Base-by-base conservation (phyloP, 176 grass and related monocot genomes). In the Dactylis glomerata region DNA sequence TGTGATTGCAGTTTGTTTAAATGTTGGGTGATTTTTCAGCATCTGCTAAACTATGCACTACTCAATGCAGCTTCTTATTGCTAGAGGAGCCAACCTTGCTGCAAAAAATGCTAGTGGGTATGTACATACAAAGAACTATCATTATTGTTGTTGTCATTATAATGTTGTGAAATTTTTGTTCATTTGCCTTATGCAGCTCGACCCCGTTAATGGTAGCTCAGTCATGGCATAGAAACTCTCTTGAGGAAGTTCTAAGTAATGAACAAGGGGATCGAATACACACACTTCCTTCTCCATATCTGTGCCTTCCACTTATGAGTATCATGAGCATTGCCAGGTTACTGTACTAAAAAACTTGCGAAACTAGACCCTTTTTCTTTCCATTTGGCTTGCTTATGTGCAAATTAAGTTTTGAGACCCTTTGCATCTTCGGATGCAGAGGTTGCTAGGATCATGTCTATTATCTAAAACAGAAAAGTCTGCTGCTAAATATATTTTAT, bases 311-410 rank as follows among this genome's bases (percentile, higher is more conserved):
- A 20, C 88, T 99, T 51, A 94, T 99, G 91, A 99, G 93, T 81
- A 92, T 94, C 68, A 92, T 96, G 87, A 94, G 44, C 34, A 99
- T 99, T 79, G 93, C 93, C 40, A 94, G 96, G 96, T 96, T n/a
- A 83, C 68, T 77, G 23, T 47, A 73, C 70, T 49, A 30, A 73
- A 30, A 73, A 73, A 47, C 13, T 28, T 73, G 69, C 24, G 0
- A 47, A 73, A 49, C 70, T 47, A n/a, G 41, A 47, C 46, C 41
- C 16, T 73, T 49, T 17, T 47, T 3, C 70, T 46, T 44, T 73
- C 24, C 42, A 68, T 28, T 64, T 64, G 61, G 28, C 59, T 24
- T 64, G 28, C 61, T 64, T 15, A 6, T 42, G n/a, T 71, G 68
- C 68, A 42, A 14, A 71, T 45, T 73, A 26, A 49, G 24, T 49